These are phyloP conservation scores for Huiozyma naganishii DNA, from an alignment of 805 yeast species.

Conservation along the genomic window DNA sequence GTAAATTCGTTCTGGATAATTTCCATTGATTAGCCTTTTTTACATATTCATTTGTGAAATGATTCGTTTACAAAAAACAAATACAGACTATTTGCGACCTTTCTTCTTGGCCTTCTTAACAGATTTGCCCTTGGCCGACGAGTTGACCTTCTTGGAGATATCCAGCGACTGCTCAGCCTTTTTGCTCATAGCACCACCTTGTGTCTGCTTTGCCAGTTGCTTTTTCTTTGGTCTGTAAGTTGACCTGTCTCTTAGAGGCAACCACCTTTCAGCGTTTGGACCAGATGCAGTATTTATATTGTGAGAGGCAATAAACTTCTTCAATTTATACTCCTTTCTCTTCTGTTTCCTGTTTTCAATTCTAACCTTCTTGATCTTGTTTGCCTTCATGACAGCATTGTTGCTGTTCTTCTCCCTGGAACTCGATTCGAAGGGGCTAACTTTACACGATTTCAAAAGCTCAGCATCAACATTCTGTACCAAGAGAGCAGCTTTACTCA, in stretches of 20 bases:
- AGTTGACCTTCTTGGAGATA: conserved; percentile 11
- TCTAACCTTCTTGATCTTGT: conserved; percentile 23
- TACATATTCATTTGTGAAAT: conserved; percentile 1
- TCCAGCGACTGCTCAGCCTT: conserved; percentile 25
- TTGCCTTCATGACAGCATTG: conserved; percentile 7
- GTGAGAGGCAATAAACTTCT: conserved; percentile 13
- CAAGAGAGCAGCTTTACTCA: conserved; percentile 9
- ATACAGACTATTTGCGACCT: conserved; percentile 10
- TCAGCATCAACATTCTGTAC: conserved; percentile 17
- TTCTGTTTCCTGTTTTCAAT: conserved; percentile 15
- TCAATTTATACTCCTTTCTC: conserved; percentile 13
- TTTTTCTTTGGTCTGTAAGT: conserved; percentile 69
- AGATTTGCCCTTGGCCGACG: conserved; percentile 1
- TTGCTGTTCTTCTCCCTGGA: conserved; percentile 1
- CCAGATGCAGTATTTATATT: conserved; percentile 26
- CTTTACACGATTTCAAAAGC: conserved; percentile 12
- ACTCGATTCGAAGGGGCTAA: conserved; percentile 11
- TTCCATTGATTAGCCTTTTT: neutral
- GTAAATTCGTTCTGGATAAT: too few species aligned
- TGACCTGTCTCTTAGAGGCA: conserved; percentile 77
- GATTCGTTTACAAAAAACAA: too few species aligned
- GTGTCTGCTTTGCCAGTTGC: conserved; percentile 40
- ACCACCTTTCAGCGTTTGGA: conserved; percentile 77
- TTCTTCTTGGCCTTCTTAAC: conserved; percentile 15
- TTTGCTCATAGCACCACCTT: conserved; percentile 48